These are phyloP conservation scores for Dendrothele bispora DNA, from an alignment of 768 basidiomycete species.

Conservation along the genomic window DNA sequence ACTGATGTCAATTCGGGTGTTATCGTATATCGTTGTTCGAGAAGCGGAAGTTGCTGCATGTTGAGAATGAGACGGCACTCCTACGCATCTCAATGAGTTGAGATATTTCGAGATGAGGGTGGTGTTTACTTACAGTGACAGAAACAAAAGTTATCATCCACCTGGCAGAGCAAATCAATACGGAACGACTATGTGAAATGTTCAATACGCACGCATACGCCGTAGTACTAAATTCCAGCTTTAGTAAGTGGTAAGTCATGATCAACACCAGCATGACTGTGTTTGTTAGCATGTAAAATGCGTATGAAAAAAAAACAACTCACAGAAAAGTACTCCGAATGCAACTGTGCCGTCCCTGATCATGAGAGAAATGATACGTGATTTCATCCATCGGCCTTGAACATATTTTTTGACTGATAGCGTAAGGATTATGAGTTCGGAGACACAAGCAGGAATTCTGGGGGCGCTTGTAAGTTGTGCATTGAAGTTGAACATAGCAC, in stretches of 20 bases:
- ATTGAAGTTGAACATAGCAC: not conserved
- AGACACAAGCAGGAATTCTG: slow-evolving; percentile 10
- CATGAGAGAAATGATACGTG: slow-evolving; percentile 10
- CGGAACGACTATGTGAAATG: not conserved
- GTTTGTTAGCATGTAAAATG: not conserved
- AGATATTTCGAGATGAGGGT: not conserved
- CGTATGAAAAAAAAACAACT: not conserved
- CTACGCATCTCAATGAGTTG: not conserved
- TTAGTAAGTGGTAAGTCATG: slow-evolving; percentile 8
- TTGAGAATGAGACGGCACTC: slow-evolving; percentile 17
- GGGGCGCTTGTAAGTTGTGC: not conserved
- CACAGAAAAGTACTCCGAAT: slow-evolving; percentile 9
- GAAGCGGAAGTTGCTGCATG: slow-evolving; percentile 10
- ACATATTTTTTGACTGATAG: slow-evolving; percentile 9
- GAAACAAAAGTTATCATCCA: slow-evolving; percentile 11
- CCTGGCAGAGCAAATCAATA: not conserved
- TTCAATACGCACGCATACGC: slow-evolving; percentile 10
- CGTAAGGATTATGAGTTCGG: slow-evolving; percentile 10
- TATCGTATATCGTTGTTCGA: no score
- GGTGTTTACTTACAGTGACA: slow-evolving; percentile 5
- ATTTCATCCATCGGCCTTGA: not conserved
- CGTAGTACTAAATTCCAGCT: slow-evolving; percentile 2
- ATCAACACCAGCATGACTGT: slow-evolving; percentile 9
- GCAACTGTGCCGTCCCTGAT: slow-evolving; percentile 15
- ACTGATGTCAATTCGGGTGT: no score